Percentiles rank a stretch among this genome's conserved stretches.
phyloP scores from a whole-genome alignment of 768 basidiomycete species.

The Arthromyces matolae region DNA sequence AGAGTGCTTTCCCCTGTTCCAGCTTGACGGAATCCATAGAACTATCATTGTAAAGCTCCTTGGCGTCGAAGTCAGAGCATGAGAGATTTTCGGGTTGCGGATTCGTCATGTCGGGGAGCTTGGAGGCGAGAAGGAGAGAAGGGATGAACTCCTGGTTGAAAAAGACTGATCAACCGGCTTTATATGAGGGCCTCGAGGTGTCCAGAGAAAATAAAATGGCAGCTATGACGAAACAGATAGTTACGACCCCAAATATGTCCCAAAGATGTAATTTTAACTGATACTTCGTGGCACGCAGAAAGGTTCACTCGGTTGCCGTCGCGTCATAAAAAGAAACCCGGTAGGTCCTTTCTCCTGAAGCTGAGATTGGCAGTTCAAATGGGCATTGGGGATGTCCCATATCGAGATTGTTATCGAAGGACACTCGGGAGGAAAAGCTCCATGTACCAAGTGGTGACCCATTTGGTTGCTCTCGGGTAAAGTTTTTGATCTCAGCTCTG shows the following conservation, averaged over 20 bases:
- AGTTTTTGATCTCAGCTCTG: neutral
- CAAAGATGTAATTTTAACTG: no score
- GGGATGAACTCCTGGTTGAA: no score
- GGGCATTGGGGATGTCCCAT: neutral
- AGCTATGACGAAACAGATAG: slow-evolving; percentile 12
- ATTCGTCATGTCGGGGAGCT: slow-evolving; percentile 10
- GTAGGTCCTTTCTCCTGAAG: neutral
- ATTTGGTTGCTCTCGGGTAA: neutral
- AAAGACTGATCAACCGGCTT: slow-evolving; percentile 6
- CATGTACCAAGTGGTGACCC: neutral
- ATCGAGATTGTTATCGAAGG: neutral
- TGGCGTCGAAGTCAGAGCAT: slow-evolving; percentile 12
- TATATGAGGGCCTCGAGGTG: slow-evolving; percentile 9
- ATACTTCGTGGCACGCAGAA: no score
- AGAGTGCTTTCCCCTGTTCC: slow-evolving; percentile 7
- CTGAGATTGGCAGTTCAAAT: slow-evolving; percentile 6
- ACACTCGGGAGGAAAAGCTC: neutral
- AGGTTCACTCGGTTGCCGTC: slow-evolving; percentile 10
- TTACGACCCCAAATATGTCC: slow-evolving; percentile 13
- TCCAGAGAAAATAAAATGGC: slow-evolving; percentile 10
- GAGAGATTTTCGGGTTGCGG: slow-evolving; percentile 7
- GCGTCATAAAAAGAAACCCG: slow-evolving; percentile 10
- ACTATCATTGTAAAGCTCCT: slow-evolving; percentile 7
- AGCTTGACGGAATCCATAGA: slow-evolving; percentile 14
- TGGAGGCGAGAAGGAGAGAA: neutral